These are phyloP conservation scores for Coemansia sp. DNA, from an alignment of 192 early-diverging fungal species.

Conservation along the genomic window DNA sequence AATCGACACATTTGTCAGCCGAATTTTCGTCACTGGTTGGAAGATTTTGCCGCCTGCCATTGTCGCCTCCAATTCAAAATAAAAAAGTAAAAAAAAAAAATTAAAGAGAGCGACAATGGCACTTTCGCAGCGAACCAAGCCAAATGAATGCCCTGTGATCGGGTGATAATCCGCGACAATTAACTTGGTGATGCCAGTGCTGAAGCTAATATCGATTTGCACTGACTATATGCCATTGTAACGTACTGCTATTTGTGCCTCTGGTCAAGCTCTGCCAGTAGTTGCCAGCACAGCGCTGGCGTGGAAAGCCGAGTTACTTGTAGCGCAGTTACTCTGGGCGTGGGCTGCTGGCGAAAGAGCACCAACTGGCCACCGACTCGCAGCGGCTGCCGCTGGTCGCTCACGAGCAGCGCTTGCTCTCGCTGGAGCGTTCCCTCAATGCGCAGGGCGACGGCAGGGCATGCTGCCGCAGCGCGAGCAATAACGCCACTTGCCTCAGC, in stretches of 20 bases:
- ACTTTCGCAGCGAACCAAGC: background rate
- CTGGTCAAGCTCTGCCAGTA: conserved; percentile 5
- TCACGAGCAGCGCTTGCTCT: background rate
- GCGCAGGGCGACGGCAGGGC: background rate
- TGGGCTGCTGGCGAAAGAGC: conserved; percentile 3
- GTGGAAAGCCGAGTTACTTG: conserved; percentile 12
- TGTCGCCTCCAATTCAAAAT: background rate
- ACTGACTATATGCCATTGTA: too few species aligned
- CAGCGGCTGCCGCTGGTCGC: conserved; percentile 24
- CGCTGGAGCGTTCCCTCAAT: conserved; percentile 13
- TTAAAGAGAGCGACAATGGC: background rate
- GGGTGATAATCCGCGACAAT: too few species aligned
- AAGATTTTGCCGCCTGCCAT: conserved; percentile 55
- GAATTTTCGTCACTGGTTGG: conserved; percentile 56
- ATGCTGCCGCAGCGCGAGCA: conserved; percentile 9
- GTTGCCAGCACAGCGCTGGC: conserved; percentile 19
- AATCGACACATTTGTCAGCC: conserved; percentile 95
- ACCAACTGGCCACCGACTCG: conserved; percentile 24
- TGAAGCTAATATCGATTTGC: too few species aligned
- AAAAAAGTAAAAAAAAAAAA: conserved; percentile 7
- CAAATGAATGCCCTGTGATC: background rate
- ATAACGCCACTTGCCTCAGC: background rate
- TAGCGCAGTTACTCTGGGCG: conserved; percentile 14
- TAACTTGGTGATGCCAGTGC: too few species aligned
- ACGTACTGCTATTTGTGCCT: background rate